Evolutionary conservation across 148 eudicot species (phyloP).

Genomic region (Chenopodium berlandieri): DNA sequence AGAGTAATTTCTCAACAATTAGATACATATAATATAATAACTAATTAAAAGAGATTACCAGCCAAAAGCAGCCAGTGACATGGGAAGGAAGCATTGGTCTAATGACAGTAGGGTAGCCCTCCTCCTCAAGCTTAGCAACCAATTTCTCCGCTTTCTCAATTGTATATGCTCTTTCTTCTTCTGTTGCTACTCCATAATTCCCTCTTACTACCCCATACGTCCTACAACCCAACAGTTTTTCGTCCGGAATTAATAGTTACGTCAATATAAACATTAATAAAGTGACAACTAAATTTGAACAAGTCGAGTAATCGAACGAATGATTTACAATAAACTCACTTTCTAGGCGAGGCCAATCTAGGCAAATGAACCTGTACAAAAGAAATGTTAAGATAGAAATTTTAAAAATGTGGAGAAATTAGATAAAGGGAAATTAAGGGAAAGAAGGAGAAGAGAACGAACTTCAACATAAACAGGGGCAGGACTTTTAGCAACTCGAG

Average conservation of each 20-base stretch:
- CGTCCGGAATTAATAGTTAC: background rate
- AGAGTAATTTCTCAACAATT: too few species aligned
- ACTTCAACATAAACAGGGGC: constrained; percentile 56
- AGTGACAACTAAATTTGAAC: too few species aligned
- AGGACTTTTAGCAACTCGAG: constrained; percentile 47
- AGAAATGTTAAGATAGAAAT: background rate
- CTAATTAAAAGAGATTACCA: constrained; percentile 36
- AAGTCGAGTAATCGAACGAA: too few species aligned
- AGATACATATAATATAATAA: too few species aligned
- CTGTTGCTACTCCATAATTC: constrained; percentile 41
- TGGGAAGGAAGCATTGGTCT: constrained; percentile 55
- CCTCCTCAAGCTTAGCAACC: constrained; percentile 32
- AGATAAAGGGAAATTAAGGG: background rate
- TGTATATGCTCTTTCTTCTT: constrained; percentile 39
- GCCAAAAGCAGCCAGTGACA: constrained; percentile 61
- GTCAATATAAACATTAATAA: too few species aligned
- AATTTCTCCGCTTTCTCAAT: constrained; percentile 43
- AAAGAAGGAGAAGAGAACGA: constrained; percentile 17
- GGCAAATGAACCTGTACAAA: constrained; percentile 11
- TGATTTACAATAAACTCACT: background rate
- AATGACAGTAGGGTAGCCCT: constrained; percentile 36
- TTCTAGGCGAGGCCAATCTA: constrained; percentile 23
- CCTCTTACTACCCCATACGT: constrained; percentile 23
- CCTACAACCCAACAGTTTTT: background rate
- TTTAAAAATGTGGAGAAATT: background rate